These are phyloP conservation scores for Pythium vanterpoolii DNA, from an alignment of 352 stramenopile genomes.

Conservation along the genomic window DNA sequence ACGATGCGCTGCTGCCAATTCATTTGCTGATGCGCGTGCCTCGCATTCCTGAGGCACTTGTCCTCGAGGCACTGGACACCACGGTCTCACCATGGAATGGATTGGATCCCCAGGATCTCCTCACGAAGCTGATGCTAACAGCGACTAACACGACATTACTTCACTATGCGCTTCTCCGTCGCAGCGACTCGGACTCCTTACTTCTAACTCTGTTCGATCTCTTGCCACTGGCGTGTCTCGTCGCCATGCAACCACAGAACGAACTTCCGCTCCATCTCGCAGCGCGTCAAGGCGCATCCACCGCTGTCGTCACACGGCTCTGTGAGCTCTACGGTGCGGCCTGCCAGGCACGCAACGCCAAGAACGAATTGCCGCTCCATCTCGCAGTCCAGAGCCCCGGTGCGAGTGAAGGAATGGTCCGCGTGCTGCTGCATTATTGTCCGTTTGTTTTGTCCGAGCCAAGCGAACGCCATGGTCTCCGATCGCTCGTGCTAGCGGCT, in stretches of 20 bases:
- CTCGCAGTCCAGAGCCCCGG: constrained; percentile 28
- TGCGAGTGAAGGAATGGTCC: constrained; percentile 22
- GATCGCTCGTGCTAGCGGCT: constrained; percentile 40
- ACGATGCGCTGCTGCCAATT: constrained; percentile 15
- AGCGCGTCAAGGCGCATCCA: constrained; percentile 18
- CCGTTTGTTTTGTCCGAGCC: constrained; percentile 30
- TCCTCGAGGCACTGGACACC: constrained; percentile 1
- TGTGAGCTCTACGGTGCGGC: constrained; percentile 28
- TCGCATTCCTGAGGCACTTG: constrained; percentile 6
- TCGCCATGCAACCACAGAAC: constrained; percentile 21
- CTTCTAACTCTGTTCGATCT: constrained; percentile 30
- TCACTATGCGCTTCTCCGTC: constrained; percentile 56
- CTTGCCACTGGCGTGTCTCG: constrained; percentile 30
- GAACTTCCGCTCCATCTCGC: constrained; percentile 54
- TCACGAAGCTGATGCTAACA: constrained; percentile 12
- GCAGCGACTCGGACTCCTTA: constrained; percentile 22
- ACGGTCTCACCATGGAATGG: background rate
- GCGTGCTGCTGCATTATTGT: constrained; percentile 32
- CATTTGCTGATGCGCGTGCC: constrained; percentile 10
- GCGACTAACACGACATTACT: constrained; percentile 46
- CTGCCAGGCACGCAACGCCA: constrained; percentile 43
- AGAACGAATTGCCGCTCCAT: constrained; percentile 47
- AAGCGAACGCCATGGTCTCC: constrained; percentile 37
- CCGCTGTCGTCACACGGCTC: constrained; percentile 14
- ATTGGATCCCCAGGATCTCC: background rate